These are phyloP conservation scores for Lagerstroemia speciosa DNA, from an alignment of 345 rosid species.

Conservation along the genomic window DNA sequence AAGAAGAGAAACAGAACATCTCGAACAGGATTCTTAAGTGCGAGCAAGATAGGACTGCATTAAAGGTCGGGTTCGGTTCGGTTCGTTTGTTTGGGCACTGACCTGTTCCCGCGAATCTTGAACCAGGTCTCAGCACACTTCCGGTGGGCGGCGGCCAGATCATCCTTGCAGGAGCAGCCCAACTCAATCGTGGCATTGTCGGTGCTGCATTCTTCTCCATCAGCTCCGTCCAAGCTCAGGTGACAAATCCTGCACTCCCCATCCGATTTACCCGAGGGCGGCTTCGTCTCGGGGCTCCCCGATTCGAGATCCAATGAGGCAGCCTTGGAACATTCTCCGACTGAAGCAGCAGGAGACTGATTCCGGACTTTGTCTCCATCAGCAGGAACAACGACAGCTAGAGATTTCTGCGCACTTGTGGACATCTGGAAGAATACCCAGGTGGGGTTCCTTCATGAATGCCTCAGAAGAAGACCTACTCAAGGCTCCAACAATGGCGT, in stretches of 20 bases:
- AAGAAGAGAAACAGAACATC: not conserved
- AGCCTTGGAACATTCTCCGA: not conserved
- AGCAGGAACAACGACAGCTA: not conserved
- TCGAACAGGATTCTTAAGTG: not conserved
- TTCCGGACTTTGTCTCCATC: not conserved
- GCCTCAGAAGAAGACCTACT: not conserved
- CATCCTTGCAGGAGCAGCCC: conserved; percentile 84
- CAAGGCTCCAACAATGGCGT: not conserved
- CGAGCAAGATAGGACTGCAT: not conserved
- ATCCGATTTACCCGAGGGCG: conserved; percentile 20
- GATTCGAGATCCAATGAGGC: conserved; percentile 2
- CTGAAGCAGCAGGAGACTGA: not conserved
- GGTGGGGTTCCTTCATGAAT: conserved; percentile 3
- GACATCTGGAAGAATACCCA: conserved; percentile 4
- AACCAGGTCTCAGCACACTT: conserved; percentile 94
- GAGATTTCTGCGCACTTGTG: not conserved
- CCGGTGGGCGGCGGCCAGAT: conserved; percentile 80
- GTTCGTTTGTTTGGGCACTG: conserved; percentile 12
- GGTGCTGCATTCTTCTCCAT: conserved; percentile 7
- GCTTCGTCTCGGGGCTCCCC: not conserved
- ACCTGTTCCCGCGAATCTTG: conserved; percentile 83
- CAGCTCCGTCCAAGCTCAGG: conserved; percentile 39
- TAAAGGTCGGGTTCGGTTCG: not conserved
- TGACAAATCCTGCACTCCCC: conserved; percentile 90
- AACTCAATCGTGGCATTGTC: conserved; percentile 62